A percentile compares a stretch with the other conserved stretches of the same genome.
These are phyloP conservation scores for Orbilia blumenaviensis DNA, from an alignment of 2,329 filamentous ascomycete species.

Conservation along the genomic window DNA sequence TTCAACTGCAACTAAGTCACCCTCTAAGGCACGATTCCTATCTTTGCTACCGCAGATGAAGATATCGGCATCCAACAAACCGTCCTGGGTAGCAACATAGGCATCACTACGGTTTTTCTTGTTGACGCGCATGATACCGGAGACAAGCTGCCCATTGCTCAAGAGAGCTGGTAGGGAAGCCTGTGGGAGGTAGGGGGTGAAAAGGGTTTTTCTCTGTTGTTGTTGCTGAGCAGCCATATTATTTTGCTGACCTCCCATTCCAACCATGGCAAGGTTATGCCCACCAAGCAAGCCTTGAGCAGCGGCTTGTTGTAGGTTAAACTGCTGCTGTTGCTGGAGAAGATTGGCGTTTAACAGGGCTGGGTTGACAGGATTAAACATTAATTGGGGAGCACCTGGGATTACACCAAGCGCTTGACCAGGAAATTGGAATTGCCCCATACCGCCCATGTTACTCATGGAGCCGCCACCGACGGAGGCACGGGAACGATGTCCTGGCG, in stretches of 20 bases:
- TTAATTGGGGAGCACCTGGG: constrained; percentile 72
- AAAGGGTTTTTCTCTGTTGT: constrained; percentile 92
- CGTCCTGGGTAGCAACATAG: constrained; percentile 92
- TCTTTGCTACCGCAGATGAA: constrained; percentile 99
- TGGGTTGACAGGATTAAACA: constrained; percentile 63
- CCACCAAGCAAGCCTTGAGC: constrained; percentile 75
- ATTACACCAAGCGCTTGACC: constrained; percentile 82
- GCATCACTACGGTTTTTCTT: constrained; percentile 99
- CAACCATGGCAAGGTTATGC: constrained; percentile 76
- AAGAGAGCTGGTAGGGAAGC: constrained; percentile 90
- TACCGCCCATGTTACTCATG: constrained; percentile 77
- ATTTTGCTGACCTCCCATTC: constrained; percentile 57
- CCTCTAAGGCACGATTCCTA: constrained; percentile 93
- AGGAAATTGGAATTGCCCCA: constrained; percentile 89
- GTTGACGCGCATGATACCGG: constrained; percentile 96
- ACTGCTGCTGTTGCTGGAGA: constrained; percentile 70
- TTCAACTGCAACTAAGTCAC: constrained; percentile 93
- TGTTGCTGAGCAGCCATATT: constrained; percentile 70
- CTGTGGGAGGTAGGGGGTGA: constrained; percentile 96
- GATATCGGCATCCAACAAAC: constrained; percentile 90
- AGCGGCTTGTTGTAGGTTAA: constrained; percentile 90
- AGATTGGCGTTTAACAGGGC: constrained; percentile 71
- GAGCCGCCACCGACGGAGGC: constrained; percentile 82
- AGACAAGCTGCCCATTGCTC: constrained; percentile 90
- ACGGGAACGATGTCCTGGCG: constrained; percentile 88